phyloP scores from a whole-genome alignment of 2,329 filamentous ascomycete genomes.

The Aureobasidium sp. region DNA sequence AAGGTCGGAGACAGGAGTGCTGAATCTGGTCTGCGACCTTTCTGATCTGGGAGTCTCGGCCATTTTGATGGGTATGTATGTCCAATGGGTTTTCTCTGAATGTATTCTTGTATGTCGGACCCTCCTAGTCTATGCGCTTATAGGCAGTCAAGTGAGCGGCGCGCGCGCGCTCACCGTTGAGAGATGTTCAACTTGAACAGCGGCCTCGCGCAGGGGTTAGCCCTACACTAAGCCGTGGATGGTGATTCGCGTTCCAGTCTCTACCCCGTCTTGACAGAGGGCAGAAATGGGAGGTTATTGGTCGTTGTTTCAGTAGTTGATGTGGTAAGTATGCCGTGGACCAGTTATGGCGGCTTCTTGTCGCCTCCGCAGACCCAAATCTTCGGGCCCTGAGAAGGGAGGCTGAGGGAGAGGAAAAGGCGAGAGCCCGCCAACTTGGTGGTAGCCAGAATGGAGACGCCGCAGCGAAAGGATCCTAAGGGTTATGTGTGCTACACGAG shows the following conservation, averaged over 20 bases:
- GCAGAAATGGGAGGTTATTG: slow-evolving; percentile 21
- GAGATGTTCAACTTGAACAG: slow-evolving; percentile 43
- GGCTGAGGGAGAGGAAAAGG: slow-evolving; percentile 63
- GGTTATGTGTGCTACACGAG: background rate
- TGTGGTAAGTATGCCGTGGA: slow-evolving; percentile 17
- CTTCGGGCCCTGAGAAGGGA: slow-evolving; percentile 86
- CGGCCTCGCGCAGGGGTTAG: slow-evolving; percentile 37
- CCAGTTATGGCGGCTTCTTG: slow-evolving; percentile 95
- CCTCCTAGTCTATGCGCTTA: background rate
- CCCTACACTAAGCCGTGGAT: slow-evolving; percentile 35
- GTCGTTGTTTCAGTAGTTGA: slow-evolving; percentile 14
- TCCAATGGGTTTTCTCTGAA: background rate
- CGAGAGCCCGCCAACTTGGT: slow-evolving; percentile 92
- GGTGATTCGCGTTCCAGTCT: slow-evolving; percentile 3
- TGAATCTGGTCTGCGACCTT: slow-evolving; percentile 55
- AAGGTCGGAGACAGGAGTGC: slow-evolving; percentile 68
- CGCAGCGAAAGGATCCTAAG: background rate
- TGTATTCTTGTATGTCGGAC: background rate
- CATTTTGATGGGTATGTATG: slow-evolving; percentile 32
- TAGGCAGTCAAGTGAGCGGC: slow-evolving; percentile 36
- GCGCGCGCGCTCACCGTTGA: slow-evolving; percentile 46
- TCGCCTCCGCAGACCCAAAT: slow-evolving; percentile 92
- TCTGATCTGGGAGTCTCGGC: slow-evolving; percentile 58
- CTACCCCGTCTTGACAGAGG: background rate
- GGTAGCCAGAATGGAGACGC: slow-evolving; percentile 42